Conservation (phyloP, 768 basidiomycete genomes). For the Lentinula aciculospora region DNA sequence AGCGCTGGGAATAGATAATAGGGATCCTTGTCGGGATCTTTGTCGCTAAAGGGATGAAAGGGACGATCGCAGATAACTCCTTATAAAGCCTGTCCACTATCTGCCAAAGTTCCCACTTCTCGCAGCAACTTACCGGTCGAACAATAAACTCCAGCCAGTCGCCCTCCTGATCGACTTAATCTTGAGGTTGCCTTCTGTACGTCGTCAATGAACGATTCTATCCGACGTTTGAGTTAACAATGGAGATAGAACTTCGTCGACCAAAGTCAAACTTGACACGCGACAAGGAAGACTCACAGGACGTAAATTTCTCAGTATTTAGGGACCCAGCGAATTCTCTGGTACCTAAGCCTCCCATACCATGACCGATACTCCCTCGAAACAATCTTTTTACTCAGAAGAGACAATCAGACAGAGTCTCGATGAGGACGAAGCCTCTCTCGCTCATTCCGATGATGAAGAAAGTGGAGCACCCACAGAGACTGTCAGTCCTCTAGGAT, state of each 20-base stretch:
- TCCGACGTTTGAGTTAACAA: background rate
- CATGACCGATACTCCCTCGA: background rate
- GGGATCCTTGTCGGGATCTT: background rate
- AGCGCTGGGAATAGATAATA: background rate
- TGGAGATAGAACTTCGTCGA: background rate
- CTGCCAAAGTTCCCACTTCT: background rate
- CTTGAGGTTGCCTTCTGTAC: background rate
- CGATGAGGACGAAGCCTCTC: background rate
- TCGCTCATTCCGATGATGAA: background rate
- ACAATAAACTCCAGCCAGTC: no score
- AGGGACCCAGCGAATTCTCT: background rate
- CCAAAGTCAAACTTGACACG: background rate
- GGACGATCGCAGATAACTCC: background rate
- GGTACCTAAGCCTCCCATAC: background rate
- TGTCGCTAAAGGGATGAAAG: background rate
- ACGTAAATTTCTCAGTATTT: background rate
- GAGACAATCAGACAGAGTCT: background rate
- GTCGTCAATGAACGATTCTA: background rate
- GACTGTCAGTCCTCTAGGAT: conserved; percentile 27
- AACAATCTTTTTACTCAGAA: background rate
- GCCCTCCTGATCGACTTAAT: background rate
- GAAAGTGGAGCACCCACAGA: conserved; percentile 23
- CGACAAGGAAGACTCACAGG: background rate
- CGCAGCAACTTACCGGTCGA: no score
- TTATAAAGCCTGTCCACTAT: background rate